A percentile compares a stretch with the other conserved stretches of the same genome.
These are phyloP conservation scores for Recurvomyces mirabilis DNA, from an alignment of 495 filamentous ascomycete genomes.

Conservation along the genomic window DNA sequence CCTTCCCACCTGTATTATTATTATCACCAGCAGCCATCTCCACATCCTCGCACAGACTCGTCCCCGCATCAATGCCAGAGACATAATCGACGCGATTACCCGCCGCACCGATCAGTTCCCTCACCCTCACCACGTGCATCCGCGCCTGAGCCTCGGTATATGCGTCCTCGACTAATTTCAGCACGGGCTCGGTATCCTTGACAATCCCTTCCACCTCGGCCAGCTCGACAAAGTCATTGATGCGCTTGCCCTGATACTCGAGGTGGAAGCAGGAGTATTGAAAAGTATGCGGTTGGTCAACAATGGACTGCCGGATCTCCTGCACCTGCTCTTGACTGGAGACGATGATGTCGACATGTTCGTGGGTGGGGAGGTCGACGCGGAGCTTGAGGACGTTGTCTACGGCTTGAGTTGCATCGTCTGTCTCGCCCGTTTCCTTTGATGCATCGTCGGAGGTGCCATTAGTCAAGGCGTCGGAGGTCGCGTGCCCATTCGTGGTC, in stretches of 20 bases:
- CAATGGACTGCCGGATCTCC: constrained; percentile 91
- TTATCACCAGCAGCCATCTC: constrained; percentile 8
- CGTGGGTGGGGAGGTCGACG: constrained; percentile 70
- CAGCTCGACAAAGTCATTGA: constrained; percentile 92
- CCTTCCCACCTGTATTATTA: constrained; percentile 5
- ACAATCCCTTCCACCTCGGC: constrained; percentile 77
- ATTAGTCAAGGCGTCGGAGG: constrained; percentile 13
- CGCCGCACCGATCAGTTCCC: constrained; percentile 86
- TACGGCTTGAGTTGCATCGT: not conserved
- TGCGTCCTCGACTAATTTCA: constrained; percentile 81
- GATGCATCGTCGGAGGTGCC: constrained; percentile 5
- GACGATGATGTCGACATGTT: constrained; percentile 78
- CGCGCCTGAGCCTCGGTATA: constrained; percentile 98
- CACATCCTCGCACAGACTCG: constrained; percentile 75
- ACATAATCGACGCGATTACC: constrained; percentile 78
- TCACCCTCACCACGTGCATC: constrained; percentile 78
- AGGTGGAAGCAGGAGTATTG: constrained; percentile 99
- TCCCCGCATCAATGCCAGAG: constrained; percentile 78
- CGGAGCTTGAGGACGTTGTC: constrained; percentile 61
- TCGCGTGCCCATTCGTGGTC: constrained; percentile 13
- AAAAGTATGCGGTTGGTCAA: constrained; percentile 84
- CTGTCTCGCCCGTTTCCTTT: constrained; percentile 9
- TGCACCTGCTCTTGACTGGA: constrained; percentile 92
- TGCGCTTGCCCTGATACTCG: constrained; percentile 67
- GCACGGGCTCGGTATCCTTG: constrained; percentile 48